Evolutionary conservation across 1,284 basidiomycete genomes (phyloP).

Genomic region (Agaricales sp.): DNA sequence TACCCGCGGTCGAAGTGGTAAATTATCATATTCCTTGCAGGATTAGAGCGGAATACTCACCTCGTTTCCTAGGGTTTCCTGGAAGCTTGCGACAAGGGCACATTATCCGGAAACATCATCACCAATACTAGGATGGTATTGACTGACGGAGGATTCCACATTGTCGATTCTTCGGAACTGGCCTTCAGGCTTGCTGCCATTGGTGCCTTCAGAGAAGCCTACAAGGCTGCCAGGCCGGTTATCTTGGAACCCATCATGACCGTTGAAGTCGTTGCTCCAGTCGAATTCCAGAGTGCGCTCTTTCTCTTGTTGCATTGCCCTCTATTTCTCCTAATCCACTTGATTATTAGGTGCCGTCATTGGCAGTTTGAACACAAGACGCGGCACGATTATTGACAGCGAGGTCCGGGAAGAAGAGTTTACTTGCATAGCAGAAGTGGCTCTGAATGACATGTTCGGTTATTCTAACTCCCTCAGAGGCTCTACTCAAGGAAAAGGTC

Average conservation of each 20-base stretch:
- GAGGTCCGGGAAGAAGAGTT: constrained; percentile 98
- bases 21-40: constrained; percentile 9
- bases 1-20: constrained; percentile 93
- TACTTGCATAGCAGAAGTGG: constrained; percentile 84
- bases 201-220: constrained; percentile 91
- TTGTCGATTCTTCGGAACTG: constrained; percentile 96
- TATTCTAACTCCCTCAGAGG: constrained; percentile 91
- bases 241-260: constrained; percentile 98
- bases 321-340: neutral
- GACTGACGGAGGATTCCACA: constrained; percentile 88
- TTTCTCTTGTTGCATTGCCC: constrained; percentile 2
- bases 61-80: constrained; percentile 68
- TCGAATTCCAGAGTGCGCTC: constrained; percentile 86
- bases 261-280: constrained; percentile 93
- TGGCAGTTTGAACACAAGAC: constrained; percentile 87
- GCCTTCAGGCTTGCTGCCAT: constrained; percentile 90
- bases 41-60: neutral
- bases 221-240: constrained; percentile 66
- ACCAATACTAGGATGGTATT: constrained; percentile 84
- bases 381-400: constrained; percentile 93
- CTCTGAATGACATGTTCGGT: constrained; percentile 98
- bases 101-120: constrained; percentile 84
- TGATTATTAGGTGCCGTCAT: constrained; percentile 66
- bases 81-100: constrained; percentile 90
- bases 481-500: constrained; percentile 90